Percentiles rank a stretch among this genome's conserved stretches.
These are phyloP conservation scores for Hordeum vulgare DNA, from an alignment of 176 grass and related monocot species.

Conservation along the genomic window DNA sequence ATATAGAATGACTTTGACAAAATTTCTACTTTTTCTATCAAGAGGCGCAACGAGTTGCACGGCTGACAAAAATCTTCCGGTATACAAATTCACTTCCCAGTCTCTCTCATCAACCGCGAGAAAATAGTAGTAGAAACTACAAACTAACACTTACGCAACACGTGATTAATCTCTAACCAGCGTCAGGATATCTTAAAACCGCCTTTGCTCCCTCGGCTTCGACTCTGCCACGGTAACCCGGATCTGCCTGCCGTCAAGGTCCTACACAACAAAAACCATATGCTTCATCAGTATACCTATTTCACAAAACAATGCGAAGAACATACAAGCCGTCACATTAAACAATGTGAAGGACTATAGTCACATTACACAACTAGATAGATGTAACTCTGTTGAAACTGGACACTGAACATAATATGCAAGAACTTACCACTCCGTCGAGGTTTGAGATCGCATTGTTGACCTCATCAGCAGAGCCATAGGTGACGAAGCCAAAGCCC, in stretches of 20 bases:
- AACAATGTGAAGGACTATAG: neutral
- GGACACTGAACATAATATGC: neutral
- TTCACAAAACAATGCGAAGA: neutral
- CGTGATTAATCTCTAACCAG: slow-evolving; percentile 19
- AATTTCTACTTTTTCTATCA: slow-evolving; percentile 1
- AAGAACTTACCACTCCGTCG: slow-evolving; percentile 67
- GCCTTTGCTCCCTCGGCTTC: slow-evolving; percentile 49
- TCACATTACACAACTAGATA: neutral
- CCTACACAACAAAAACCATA: slow-evolving; percentile 28
- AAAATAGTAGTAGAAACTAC: slow-evolving; percentile 22
- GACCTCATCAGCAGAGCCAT: slow-evolving; percentile 48
- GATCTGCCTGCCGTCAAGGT: slow-evolving; percentile 82
- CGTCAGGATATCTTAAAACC: slow-evolving; percentile 32
- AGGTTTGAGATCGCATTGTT: slow-evolving; percentile 78
- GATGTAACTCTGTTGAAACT: neutral
- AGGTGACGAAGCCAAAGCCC: slow-evolving; percentile 95
- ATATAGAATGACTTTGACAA: neutral
- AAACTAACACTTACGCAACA: slow-evolving; percentile 12
- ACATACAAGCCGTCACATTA: neutral
- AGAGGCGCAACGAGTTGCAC: neutral
- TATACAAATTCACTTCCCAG: slow-evolving; percentile 18
- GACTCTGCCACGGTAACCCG: slow-evolving; percentile 78
- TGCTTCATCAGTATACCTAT: neutral
- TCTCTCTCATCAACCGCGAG: neutral
- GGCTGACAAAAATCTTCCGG: slow-evolving; percentile 3